Percentiles rank a stretch among this genome's conserved stretches.
Evolutionary conservation across 2,329 filamentous ascomycete species (phyloP).

Genomic region (Aspergillus quadrilineatus): DNA sequence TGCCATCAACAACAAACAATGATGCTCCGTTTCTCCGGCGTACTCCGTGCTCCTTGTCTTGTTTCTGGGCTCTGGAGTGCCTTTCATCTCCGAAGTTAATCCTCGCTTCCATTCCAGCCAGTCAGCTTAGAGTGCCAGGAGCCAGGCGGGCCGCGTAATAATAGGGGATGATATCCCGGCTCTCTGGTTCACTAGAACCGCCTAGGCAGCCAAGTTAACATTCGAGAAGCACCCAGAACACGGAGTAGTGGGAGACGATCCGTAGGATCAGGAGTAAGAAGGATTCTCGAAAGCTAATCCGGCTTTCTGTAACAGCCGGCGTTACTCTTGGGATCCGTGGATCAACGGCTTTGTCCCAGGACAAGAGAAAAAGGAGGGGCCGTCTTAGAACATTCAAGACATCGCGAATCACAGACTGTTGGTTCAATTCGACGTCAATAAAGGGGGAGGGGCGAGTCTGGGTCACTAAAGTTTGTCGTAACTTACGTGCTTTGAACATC

Average conservation of each 20-base stretch:
- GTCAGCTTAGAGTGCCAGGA: background rate
- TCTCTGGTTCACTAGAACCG: background rate
- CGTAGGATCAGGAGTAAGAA: background rate
- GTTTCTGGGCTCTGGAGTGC: background rate
- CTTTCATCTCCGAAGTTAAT: slow-evolving; percentile 8
- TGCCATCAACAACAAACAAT: too few relatives aligned
- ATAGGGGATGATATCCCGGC: slow-evolving; percentile 1
- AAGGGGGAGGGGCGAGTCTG: too few relatives aligned
- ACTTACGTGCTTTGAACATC: too few relatives aligned
- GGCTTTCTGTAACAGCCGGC: slow-evolving; percentile 14
- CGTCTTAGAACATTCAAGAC: slow-evolving; percentile 1
- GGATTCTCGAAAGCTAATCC: slow-evolving; percentile 15
- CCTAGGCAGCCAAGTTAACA: background rate
- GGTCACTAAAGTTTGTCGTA: too few relatives aligned
- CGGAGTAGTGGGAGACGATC: too few relatives aligned
- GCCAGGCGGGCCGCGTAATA: background rate
- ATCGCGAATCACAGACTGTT: background rate
- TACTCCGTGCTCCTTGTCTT: background rate
- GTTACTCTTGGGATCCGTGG: background rate
- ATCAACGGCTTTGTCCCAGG: slow-evolving; percentile 12
- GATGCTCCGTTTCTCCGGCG: too few relatives aligned
- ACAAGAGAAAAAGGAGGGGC: slow-evolving; percentile 15
- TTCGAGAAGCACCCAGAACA: background rate
- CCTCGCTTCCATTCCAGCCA: background rate
- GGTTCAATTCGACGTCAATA: too few relatives aligned